Base-by-base conservation (phyloP, 441 rosid genomes). In the Euphorbia corollata region DNA sequence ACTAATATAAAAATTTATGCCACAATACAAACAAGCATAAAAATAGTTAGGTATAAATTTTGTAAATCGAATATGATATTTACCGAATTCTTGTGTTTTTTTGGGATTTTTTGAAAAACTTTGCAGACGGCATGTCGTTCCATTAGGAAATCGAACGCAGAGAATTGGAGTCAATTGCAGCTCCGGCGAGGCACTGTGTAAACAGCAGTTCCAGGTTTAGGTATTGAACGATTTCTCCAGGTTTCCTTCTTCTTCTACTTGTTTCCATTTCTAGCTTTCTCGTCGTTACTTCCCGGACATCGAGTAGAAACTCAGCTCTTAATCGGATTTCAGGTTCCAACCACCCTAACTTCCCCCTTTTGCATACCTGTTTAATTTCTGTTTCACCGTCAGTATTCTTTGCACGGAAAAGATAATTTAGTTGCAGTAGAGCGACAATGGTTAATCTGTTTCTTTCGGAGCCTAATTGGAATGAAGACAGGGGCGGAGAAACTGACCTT, bases 391-490 rank as follows among this genome's bases (percentile, higher is more conserved):
- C 41, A 6, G 41, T 7, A 5, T 36, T 36, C 41, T 36, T 5
- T 23, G 23, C 2, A 9, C 34, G 24, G 32, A n/a, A 19, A 34
- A 47, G 32, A 18, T 5, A 50, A 65, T 20, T 30, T 32, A 5
- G 16, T 30, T 13, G 3, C 1, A 12, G 41, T 8, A 8, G 48
- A 47, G 64, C 39, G 39, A 67, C 56, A 18, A 85, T 88, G 91
- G 57, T 85, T 72, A 64, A 59, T 58, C 72, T 93, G 77, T 83
- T 83, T 72, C 78, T 93, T 11, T 75, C 83, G 13, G 71, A 81
- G 66, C 77, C 87, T 2, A 74, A 76, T 13, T 71, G 75, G 81
- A 70, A 77, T 62, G 78, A 56, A 5, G 66, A 72, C 4, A 34
- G 47, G 12, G 61, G 38, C 19, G 73, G 47, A 39, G 80, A 65